A percentile compares a stretch with the other conserved stretches of the same genome.
phyloP scores from a whole-genome alignment of 352 stramenopile genomes.

The Phytopythium delawarense region DNA sequence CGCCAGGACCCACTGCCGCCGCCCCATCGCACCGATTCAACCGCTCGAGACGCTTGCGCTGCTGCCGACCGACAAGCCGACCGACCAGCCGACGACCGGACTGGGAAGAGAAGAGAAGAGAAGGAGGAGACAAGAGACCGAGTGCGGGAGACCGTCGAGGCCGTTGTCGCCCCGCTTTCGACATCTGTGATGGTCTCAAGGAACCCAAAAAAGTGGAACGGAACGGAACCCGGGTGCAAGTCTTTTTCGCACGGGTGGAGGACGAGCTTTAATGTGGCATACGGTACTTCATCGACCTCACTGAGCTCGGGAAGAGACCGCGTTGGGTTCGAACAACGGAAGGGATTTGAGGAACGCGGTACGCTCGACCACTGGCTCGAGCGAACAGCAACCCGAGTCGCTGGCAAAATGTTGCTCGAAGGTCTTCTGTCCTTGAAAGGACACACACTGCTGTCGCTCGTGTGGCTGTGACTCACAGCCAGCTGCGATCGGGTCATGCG shows the following conservation, averaged over 20 bases:
- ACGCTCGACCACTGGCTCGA: background rate
- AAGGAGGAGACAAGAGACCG: too few relatives aligned
- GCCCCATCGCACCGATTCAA: background rate
- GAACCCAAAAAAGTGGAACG: background rate
- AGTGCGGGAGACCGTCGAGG: background rate
- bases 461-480: too few relatives aligned
- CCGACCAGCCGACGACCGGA: background rate
- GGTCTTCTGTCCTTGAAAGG: too few relatives aligned
- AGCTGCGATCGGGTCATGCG: too few relatives aligned
- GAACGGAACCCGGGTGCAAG: background rate
- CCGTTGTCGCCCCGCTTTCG: background rate
- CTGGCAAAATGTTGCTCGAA: background rate
- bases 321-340: background rate
- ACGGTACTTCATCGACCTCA: background rate
- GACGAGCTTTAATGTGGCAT: background rate
- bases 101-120: background rate
- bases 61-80: background rate
- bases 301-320: background rate
- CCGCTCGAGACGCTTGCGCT: background rate
- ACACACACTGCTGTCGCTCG: too few relatives aligned
- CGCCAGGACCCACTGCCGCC: constrained; percentile 1
- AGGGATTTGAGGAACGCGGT: background rate
- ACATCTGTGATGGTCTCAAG: background rate
- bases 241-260: background rate
- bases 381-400: background rate